These are phyloP conservation scores for Boletus pseudo-olivaceus DNA, from an alignment of 768 basidiomycete genomes.

Conservation along the genomic window DNA sequence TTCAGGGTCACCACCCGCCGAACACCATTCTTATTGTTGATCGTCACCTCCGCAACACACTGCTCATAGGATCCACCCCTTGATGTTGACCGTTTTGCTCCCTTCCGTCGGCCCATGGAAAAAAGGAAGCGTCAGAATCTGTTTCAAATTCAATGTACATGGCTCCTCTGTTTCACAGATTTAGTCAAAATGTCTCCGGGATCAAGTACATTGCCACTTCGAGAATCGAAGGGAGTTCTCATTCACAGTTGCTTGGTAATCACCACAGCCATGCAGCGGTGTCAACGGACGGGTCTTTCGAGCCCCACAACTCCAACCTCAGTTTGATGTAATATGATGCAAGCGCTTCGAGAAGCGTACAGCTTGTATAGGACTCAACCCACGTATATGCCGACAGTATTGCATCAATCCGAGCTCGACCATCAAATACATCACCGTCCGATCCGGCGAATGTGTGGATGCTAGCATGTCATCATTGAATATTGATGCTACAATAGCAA, in stretches of 20 bases:
- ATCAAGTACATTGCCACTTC: not conserved
- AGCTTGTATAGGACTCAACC: slow-evolving; percentile 1
- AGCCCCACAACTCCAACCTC: not conserved
- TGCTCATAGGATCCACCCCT: not conserved
- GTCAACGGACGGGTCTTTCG: not conserved
- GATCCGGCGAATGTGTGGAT: not conserved
- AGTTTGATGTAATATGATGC: not conserved
- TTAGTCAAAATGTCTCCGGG: too few species aligned
- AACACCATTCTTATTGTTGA: not conserved
- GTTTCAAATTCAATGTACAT: not conserved
- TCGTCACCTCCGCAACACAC: slow-evolving; percentile 1
- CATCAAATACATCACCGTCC: slow-evolving; percentile 1
- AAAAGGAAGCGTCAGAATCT: not conserved
- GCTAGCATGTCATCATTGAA: not conserved
- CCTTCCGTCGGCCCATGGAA: not conserved
- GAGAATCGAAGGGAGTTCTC: not conserved
- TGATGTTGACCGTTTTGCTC: not conserved
- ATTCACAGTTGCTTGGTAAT: too few species aligned
- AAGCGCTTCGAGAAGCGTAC: slow-evolving; percentile 1
- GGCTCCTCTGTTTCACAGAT: not conserved
- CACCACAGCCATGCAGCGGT: not conserved
- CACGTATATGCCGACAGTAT: not conserved
- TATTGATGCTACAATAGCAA: not conserved
- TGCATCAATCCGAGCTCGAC: not conserved
- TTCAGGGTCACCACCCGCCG: not conserved